A percentile compares a stretch with the other conserved stretches of the same genome.
Evolutionary conservation across 2,329 filamentous ascomycete genomes (phyloP).

Genomic region (Xylariaceae sp.): DNA sequence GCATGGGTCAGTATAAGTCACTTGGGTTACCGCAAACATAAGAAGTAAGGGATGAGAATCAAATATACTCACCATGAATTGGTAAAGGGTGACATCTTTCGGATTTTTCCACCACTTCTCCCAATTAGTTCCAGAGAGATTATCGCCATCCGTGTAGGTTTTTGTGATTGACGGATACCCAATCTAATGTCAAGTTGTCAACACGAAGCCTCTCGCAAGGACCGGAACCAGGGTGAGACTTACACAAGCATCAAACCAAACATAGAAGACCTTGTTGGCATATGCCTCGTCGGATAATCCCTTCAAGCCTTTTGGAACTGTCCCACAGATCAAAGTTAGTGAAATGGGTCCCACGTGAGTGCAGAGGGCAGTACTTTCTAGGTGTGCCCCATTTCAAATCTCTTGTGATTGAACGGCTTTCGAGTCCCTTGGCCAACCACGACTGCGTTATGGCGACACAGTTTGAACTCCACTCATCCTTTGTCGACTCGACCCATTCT

Average conservation of each 20-base stretch:
- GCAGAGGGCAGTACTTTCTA: constrained; percentile 16
- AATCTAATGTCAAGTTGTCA: constrained; percentile 37
- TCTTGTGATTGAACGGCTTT: constrained; percentile 83
- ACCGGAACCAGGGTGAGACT: constrained; percentile 51
- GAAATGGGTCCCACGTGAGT: not conserved
- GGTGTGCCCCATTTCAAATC: constrained; percentile 85
- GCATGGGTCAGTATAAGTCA: not conserved
- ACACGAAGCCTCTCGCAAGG: constrained; percentile 41
- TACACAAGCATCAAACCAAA: constrained; percentile 76
- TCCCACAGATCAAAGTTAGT: constrained; percentile 7
- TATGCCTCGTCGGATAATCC: constrained; percentile 53
- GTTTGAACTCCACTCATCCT: constrained; percentile 73
- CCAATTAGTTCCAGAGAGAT: constrained; percentile 61
- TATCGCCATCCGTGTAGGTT: constrained; percentile 64
- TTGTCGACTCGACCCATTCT: constrained; percentile 71
- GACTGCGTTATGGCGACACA: constrained; percentile 71
- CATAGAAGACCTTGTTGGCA: constrained; percentile 73
- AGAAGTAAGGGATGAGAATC: not conserved
- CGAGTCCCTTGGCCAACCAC: constrained; percentile 79
- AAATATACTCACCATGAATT: constrained; percentile 50
- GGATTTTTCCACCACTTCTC: constrained; percentile 93
- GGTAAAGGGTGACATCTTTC: constrained; percentile 81
- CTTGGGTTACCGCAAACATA: no score
- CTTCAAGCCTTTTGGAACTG: constrained; percentile 45
- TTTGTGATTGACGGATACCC: constrained; percentile 90